These are phyloP conservation scores for Gomphus bonarii DNA, from an alignment of 1,284 basidiomycete genomes.

Conservation along the genomic window DNA sequence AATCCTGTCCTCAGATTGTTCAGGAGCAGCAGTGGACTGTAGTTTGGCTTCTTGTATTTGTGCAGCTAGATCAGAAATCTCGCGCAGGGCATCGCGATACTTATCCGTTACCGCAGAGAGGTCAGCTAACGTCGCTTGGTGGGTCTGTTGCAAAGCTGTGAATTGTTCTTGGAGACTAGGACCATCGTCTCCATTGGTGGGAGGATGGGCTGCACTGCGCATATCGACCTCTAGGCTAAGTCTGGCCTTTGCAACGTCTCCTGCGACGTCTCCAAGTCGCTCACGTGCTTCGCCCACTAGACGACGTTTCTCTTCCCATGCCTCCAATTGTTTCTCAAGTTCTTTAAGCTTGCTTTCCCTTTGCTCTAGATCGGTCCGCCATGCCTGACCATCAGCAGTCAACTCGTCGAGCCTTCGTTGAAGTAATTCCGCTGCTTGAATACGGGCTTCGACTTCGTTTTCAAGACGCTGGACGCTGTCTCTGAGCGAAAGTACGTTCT, in stretches of 20 bases:
- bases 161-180: slow-evolving; percentile 39
- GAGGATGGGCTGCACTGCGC: slow-evolving; percentile 17
- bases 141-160: slow-evolving; percentile 59
- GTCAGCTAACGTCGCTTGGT: slow-evolving; percentile 70
- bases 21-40: slow-evolving; percentile 22
- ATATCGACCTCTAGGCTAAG: slow-evolving; percentile 42
- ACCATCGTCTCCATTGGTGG: slow-evolving; percentile 11
- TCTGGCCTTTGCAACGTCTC: slow-evolving; percentile 61
- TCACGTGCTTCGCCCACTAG: slow-evolving; percentile 54
- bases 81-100: slow-evolving; percentile 81
- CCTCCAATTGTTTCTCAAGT: slow-evolving; percentile 66
- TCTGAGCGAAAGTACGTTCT: slow-evolving; percentile 58
- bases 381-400: slow-evolving; percentile 57
- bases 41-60: slow-evolving; percentile 77
- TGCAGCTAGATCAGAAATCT: slow-evolving; percentile 78
- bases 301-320: slow-evolving; percentile 61
- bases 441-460: slow-evolving; percentile 57
- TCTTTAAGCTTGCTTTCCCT: slow-evolving; percentile 66
- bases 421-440: slow-evolving; percentile 60
- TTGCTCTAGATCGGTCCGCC: slow-evolving; percentile 73
- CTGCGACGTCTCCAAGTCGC: slow-evolving; percentile 55
- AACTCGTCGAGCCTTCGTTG: slow-evolving; percentile 66
- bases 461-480: slow-evolving; percentile 73
- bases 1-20: slow-evolving; percentile 23
- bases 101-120: slow-evolving; percentile 69